A percentile compares a stretch with the other conserved stretches of the same genome.
These are phyloP conservation scores for Spergularia marina DNA, from an alignment of 148 eudicot species.

Conservation along the genomic window DNA sequence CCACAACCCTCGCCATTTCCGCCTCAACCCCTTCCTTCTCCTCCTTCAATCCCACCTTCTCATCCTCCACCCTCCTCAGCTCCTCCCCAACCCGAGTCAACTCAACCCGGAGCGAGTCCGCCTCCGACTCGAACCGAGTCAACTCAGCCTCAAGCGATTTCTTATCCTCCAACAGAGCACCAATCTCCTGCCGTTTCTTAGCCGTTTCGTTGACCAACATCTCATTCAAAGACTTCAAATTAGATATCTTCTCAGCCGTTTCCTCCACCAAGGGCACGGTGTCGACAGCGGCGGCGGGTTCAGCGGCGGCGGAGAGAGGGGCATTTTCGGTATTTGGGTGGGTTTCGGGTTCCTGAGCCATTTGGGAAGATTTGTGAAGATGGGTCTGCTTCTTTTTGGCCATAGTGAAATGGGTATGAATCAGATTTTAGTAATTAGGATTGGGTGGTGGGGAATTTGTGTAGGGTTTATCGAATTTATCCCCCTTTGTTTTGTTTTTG, in stretches of 20 bases:
- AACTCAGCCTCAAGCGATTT: conserved; percentile 51
- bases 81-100: conserved; percentile 36
- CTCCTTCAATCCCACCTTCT: conserved; percentile 27
- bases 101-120: conserved; percentile 39
- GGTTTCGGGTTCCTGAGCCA: background rate
- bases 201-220: conserved; percentile 50
- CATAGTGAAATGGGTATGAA: conserved; percentile 37
- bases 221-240: conserved; percentile 49
- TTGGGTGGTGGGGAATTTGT: background rate
- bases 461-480: background rate
- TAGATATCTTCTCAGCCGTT: conserved; percentile 43
- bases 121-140: conserved; percentile 39
- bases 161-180: conserved; percentile 38
- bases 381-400: conserved; percentile 64
- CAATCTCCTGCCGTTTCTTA: conserved; percentile 54
- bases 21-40: conserved; percentile 28
- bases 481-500: conserved; percentile 10
- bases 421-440: conserved; percentile 7
- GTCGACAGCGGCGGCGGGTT: conserved; percentile 25
- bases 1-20: conserved; percentile 30
- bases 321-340: conserved; percentile 3
- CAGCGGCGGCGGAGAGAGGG: conserved; percentile 7
- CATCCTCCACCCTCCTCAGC: conserved; percentile 32
- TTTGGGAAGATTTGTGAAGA: conserved; percentile 22
- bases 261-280: conserved; percentile 17